Conservation (phyloP, 768 basidiomycete species). For the Lyophyllum decastes region DNA sequence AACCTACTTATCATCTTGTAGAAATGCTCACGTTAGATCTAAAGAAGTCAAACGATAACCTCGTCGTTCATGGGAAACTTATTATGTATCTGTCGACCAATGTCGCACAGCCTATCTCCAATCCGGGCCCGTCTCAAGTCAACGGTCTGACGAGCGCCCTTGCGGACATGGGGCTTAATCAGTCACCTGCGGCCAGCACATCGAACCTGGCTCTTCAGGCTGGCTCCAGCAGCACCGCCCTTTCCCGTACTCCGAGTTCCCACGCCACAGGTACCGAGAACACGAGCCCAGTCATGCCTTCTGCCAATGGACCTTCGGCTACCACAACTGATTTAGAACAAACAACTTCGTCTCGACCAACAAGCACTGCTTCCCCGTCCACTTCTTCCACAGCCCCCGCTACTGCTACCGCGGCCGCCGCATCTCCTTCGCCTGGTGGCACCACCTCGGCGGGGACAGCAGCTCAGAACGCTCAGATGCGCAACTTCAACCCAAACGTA, state of each 20-base stretch:
- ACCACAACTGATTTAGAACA: conserved; percentile 25
- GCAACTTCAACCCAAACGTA: conserved; percentile 92
- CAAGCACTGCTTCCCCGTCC: conserved; percentile 19
- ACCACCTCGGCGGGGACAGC: conserved; percentile 37
- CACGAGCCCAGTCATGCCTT: conserved; percentile 43
- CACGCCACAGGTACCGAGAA: conserved; percentile 57
- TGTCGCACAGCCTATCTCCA: conserved; percentile 78
- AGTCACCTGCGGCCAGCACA: conserved; percentile 61
- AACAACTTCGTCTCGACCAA: conserved; percentile 30
- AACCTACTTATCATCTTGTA: conserved; percentile 29
- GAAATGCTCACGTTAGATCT: conserved; percentile 97
- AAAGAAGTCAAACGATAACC: conserved; percentile 98
- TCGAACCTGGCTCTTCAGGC: conserved; percentile 47
- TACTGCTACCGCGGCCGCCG: conserved; percentile 23
- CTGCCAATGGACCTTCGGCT: conserved; percentile 26
- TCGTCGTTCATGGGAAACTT: conserved; percentile 96
- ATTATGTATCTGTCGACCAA: conserved; percentile 97
- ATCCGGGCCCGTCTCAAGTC: conserved; percentile 78
- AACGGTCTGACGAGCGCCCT: conserved; percentile 59
- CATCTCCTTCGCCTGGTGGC: conserved; percentile 19
- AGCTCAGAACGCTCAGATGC: conserved; percentile 55
- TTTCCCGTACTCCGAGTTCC: conserved; percentile 69
- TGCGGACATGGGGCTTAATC: conserved; percentile 60
- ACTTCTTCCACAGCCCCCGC: conserved; percentile 21
- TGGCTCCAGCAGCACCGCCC: conserved; percentile 35